Evolutionary conservation across 768 basidiomycete genomes (phyloP), one percentile per base, ranked within the genome.

Genomic region (Suillus fuscotomentosus): DNA sequence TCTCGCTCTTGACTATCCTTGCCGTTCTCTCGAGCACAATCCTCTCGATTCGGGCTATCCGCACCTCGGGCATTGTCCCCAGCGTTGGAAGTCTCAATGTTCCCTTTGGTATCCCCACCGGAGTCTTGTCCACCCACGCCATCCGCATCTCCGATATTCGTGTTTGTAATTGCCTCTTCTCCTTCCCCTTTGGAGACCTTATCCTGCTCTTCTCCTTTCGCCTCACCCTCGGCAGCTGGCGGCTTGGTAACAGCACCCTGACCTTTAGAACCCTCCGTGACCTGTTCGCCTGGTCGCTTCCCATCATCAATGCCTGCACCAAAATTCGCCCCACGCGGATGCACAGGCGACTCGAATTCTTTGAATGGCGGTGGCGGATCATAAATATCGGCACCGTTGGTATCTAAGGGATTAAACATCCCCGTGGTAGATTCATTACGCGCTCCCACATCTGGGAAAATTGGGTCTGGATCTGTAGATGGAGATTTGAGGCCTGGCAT

Each of bases 291-390:
- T 7, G 11, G 0, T 10, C 31, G 20, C 10, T 36, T 54, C 53
- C 31, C 5, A 54, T 54, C 1, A 6, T 3, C 20, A 54, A n/a
- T 20, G 1, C 53, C 11, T 13, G 5, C 57, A 42, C 56, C 24
- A 42, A 42, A 41, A 27, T 41, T 22, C 2, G 59, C 60, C 48
- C n/a, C 17, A 1, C 48, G 64, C 5, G 41, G 13, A 55, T 24
- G 31, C 27, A 60, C 70, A 27, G 42, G 24, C 27, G 39, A 59
- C 27, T 42, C 57, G 24, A 42, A 42, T 38, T 59, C 42, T 10
- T 57, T 57, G 10, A 57, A 57, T 24, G 57, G 63, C 15, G 66
- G 53, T 0, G 69, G 66, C n/a, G 65, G 24, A 24, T 67, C 66
- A 8, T 62, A 11, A 20, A 63, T 43, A 27, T 59, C 5, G 2